Evolutionary conservation across 2,329 filamentous ascomycete species (phyloP), one percentile per base, ranked within the genome.

Genomic region (Aspergillus pseudoterreus): DNA sequence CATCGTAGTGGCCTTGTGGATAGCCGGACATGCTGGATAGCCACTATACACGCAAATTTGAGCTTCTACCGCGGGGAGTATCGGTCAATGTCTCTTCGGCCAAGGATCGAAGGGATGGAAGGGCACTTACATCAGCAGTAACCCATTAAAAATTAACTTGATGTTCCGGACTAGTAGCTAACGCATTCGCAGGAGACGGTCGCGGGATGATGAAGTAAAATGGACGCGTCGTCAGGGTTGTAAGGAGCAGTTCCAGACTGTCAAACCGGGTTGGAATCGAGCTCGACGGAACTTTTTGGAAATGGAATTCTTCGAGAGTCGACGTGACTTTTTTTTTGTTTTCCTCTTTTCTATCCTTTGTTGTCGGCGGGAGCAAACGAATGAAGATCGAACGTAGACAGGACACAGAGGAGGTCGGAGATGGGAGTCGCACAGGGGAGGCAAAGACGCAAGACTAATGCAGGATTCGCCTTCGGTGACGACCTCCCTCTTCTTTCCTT

Each of bases 1-100:
- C 88, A 65, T 94, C 87, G 71, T 94, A 92, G 64, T 85, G 84
- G 66, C 74, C 77, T 62, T 75, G 75, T 54, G 74, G 75, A 61
- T 80, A 78, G 59, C 77, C 77, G 59, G 79, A 79, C 79, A 82
- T 82, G 70, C 47, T 57, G 51, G 45, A 45, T 47, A 54, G 41
- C 51, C 44, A 50, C 45, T 45, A 53, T 58, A 42, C 49, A 50
- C 41, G 47, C 54, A 45, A 44, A 45, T 24, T 30, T 47, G 19
- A 54, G 49, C 22, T 54, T 52, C 51, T 55, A 49, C 30, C 21
- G n/a, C 3, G 41, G 21, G 14, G 6, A 17, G 9, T 42, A 8
- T 19, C 17, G 22, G 19, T 19, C 11, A 42, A 21, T 14, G 6
- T 12, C 17, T 22, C 15, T 19, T 19, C 12, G 8, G 9, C 24